Evolutionary conservation across 2,329 filamentous ascomycete genomes (phyloP), one percentile per base, ranked within the genome.

Genomic region (Cladophialophora exuberans): DNA sequence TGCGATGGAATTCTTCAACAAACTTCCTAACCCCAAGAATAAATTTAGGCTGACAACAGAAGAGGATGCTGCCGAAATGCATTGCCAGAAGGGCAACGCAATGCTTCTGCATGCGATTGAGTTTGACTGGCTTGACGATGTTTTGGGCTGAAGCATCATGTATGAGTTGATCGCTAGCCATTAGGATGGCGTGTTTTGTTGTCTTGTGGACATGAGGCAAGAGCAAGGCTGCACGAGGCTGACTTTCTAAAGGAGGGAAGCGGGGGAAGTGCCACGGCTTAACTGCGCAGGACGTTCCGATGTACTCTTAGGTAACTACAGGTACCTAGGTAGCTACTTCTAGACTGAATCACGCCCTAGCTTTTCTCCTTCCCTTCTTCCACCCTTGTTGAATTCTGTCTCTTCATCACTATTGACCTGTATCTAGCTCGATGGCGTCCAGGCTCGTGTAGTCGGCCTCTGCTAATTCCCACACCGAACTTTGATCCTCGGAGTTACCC

Each of bases 71-170:
- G 51, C 51, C 3, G 51, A 54, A 25, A 54, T 54, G 51, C 51
- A 54, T 22, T 54, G 51, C 25, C 51, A 54, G 23, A 54, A 54
- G 33, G 51, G 51, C 11, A 54, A 54, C 20, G 51, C 51, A 2
- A 54, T 38, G 30, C 43, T 54, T 3, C 33, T 54, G 30, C 51
- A 54, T 41, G 42, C 42, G 2, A 54, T 54, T 33, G 51, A 54
- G 51, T 54, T 54, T 48, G 51, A 54, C 35, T 54, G 51, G 51
- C 28, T 54, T 17, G 51, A 54, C 26, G 51, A 54, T 47, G 42
- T 54, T 3, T 17, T 54, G 30, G 44, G 28, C 7, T 47, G 44
- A 46, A 31, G 13, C 28, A 31, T n/a, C n/a, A n/a, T n/a, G n/a
- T n/a, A n/a, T n/a, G n/a, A n/a, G n/a, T n/a, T n/a, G n/a, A n/a